These are phyloP conservation scores for Ophiocordyceps unilateralis DNA, from an alignment of 2,329 filamentous ascomycete genomes.

Conservation along the genomic window DNA sequence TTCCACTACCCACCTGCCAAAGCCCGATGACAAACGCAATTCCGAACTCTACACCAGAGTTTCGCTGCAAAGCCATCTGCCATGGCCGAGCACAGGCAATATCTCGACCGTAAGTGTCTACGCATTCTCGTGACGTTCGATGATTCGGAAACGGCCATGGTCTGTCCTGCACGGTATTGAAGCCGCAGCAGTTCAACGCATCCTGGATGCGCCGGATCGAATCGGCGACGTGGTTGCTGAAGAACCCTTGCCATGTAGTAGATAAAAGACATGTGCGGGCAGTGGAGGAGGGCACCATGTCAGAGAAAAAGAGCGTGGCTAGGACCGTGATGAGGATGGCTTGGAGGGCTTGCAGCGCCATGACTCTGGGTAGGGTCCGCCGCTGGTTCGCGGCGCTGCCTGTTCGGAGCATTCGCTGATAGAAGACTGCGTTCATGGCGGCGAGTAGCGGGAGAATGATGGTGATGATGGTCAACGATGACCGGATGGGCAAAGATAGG, in stretches of 20 bases:
- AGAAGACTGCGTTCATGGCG: not conserved
- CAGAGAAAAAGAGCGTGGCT: conserved; percentile 6
- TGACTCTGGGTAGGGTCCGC: not conserved
- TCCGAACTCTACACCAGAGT: conserved; percentile 26
- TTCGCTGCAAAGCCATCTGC: conserved; percentile 13
- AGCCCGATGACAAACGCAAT: conserved; percentile 31
- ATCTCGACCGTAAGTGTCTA: conserved; percentile 22
- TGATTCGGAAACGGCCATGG: conserved; percentile 37
- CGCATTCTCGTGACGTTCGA: conserved; percentile 17
- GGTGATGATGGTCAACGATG: not conserved
- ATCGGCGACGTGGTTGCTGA: conserved; percentile 22
- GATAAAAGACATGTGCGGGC: conserved; percentile 5
- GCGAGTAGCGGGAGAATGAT: not conserved
- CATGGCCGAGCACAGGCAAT: conserved; percentile 31
- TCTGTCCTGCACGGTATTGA: conserved; percentile 34
- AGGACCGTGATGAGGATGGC: conserved; percentile 3
- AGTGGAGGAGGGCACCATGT: conserved; percentile 3
- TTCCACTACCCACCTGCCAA: conserved; percentile 21
- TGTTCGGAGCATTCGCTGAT: not conserved
- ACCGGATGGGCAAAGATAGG: not conserved
- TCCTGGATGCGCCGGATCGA: conserved; percentile 43
- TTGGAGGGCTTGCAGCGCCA: conserved; percentile 2
- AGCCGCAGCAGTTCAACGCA: conserved; percentile 43
- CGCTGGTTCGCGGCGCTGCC: not conserved
- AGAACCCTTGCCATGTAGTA: conserved; percentile 7